Evolutionary conservation across 208 protist species (phyloP).

Genomic region (Acanthamoeba healyi): DNA sequence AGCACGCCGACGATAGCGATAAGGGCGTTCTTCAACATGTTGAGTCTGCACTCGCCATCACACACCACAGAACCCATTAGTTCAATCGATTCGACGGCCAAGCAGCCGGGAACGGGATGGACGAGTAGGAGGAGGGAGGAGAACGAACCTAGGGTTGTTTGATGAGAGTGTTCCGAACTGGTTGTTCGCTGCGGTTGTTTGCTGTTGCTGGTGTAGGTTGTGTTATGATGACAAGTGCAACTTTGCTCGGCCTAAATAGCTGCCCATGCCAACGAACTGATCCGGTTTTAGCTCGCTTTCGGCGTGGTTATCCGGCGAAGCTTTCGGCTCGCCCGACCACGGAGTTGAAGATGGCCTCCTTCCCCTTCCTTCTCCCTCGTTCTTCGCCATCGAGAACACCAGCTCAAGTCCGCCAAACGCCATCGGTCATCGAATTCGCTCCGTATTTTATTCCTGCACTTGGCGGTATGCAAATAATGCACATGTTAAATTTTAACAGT

Average conservation of each 20-base stretch:
- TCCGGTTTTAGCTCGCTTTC: not conserved
- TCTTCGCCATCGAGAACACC: not conserved
- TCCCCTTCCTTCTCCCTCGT: not conserved
- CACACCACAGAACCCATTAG: not conserved
- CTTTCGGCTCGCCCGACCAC: not conserved
- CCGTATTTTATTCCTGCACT: too few relatives aligned
- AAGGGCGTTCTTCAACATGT: not conserved
- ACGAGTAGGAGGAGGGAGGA: too few relatives aligned
- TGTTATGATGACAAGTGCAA: not conserved
- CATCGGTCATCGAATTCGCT: too few relatives aligned
- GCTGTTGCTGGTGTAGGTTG: not conserved
- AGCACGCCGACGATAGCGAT: constrained; percentile 8
- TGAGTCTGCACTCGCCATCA: not conserved
- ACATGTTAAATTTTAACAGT: too few relatives aligned
- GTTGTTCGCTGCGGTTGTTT: too few relatives aligned
- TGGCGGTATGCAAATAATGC: too few relatives aligned
- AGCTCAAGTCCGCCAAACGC: too few relatives aligned
- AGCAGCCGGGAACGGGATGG: not conserved
- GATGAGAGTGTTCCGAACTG: too few relatives aligned
- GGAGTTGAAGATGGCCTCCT: not conserved
- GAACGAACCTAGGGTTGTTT: too few relatives aligned
- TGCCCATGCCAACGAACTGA: not conserved
- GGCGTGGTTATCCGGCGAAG: not conserved
- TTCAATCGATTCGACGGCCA: not conserved
- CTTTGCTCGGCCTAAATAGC: not conserved